Percentiles rank a stretch among this genome's conserved stretches.
Evolutionary conservation across 2,329 filamentous ascomycete genomes (phyloP).

Genomic region (Xylariaceae sp.): DNA sequence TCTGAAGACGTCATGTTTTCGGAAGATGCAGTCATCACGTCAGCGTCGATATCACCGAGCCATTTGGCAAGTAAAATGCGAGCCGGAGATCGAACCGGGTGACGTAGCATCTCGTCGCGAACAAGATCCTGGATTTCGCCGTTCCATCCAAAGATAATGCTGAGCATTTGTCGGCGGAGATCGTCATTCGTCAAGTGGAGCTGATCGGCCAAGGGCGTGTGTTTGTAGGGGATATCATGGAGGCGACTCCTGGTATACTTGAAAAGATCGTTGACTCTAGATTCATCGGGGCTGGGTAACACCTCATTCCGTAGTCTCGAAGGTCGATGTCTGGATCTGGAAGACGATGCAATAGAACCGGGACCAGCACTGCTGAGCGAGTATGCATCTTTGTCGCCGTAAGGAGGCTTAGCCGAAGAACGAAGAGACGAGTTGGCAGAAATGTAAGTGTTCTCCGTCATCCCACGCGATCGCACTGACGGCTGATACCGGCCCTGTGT

Average conservation of each 20-base stretch:
- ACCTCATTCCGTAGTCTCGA: constrained; percentile 79
- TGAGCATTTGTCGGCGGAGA: constrained; percentile 83
- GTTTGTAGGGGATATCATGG: constrained; percentile 75
- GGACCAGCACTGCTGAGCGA: constrained; percentile 51
- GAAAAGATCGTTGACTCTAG: constrained; percentile 72
- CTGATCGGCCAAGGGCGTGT: constrained; percentile 55
- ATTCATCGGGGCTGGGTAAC: constrained; percentile 69
- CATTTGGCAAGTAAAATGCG: constrained; percentile 85
- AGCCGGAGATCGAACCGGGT: constrained; percentile 66
- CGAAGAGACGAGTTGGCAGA: constrained; percentile 58
- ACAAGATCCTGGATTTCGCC: constrained; percentile 76
- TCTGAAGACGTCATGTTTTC: constrained; percentile 89
- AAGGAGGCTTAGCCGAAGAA: constrained; percentile 34
- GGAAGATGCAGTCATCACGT: constrained; percentile 73
- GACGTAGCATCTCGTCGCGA: constrained; percentile 74
- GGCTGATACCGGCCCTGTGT: constrained; percentile 45
- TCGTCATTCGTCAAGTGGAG: constrained; percentile 67
- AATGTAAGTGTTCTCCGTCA: constrained; percentile 63
- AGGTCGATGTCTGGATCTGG: constrained; percentile 42
- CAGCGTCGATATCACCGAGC: constrained; percentile 79
- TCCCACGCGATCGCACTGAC: constrained; percentile 48
- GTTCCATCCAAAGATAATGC: constrained; percentile 91
- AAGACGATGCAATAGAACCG: constrained; percentile 45
- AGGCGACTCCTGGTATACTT: constrained; percentile 77
- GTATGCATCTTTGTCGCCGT: constrained; percentile 45